A percentile compares a stretch with the other conserved stretches of the same genome.
Conservation (phyloP, 495 filamentous ascomycete genomes). For the Ramalina peruviana region DNA sequence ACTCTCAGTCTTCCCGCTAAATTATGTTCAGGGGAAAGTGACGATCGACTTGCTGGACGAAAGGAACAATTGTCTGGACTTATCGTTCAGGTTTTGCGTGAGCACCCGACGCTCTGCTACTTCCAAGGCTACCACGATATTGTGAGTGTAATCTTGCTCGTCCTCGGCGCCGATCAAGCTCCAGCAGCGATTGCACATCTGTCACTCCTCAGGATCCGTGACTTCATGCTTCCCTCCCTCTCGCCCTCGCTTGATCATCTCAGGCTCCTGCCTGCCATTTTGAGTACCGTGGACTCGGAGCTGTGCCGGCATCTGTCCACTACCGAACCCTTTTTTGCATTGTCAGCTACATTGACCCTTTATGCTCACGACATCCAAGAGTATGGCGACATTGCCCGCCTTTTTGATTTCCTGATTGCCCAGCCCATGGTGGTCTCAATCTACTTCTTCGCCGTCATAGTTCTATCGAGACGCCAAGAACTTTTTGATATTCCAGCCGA, state of each 20-base stretch:
- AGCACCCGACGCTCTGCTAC: slow-evolving; percentile 78
- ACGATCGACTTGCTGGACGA: slow-evolving; percentile 45
- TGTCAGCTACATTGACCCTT: slow-evolving; percentile 79
- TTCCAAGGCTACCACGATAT: slow-evolving; percentile 99
- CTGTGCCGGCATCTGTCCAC: slow-evolving; percentile 58
- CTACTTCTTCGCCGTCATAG: slow-evolving; percentile 83
- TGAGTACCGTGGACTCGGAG: slow-evolving; percentile 50
- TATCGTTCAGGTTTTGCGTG: slow-evolving; percentile 61
- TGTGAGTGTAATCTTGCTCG: slow-evolving; percentile 86
- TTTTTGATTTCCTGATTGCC: slow-evolving; percentile 86
- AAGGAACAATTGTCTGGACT: slow-evolving; percentile 61
- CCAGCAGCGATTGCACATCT: slow-evolving; percentile 54
- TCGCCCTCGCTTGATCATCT: slow-evolving; percentile 69
- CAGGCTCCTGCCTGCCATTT: slow-evolving; percentile 66
- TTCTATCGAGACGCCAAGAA: slow-evolving; percentile 64
- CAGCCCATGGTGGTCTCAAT: slow-evolving; percentile 71
- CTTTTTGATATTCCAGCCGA: slow-evolving; percentile 67
- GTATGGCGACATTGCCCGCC: slow-evolving; percentile 69
- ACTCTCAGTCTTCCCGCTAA: slow-evolving; percentile 14
- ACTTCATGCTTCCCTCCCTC: slow-evolving; percentile 95
- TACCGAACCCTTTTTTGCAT: slow-evolving; percentile 81
- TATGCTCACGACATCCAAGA: slow-evolving; percentile 92
- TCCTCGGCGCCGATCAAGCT: slow-evolving; percentile 47
- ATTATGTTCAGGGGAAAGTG: slow-evolving; percentile 22
- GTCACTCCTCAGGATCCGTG: slow-evolving; percentile 77